Conservation (phyloP, 148 eudicot species). For the Arctostaphylos glauca region DNA sequence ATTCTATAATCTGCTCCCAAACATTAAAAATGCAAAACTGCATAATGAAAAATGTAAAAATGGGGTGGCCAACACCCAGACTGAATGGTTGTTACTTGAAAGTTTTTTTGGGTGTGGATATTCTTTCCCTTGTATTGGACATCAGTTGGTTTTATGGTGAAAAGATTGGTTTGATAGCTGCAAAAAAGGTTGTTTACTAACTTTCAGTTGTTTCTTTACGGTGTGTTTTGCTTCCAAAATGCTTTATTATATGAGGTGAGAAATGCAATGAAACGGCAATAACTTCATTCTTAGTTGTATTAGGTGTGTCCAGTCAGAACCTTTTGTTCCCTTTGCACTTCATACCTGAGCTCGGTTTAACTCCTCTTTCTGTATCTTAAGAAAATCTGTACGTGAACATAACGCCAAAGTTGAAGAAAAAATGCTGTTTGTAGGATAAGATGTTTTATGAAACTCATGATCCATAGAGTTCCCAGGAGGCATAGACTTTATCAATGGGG, state of each 20-base stretch:
- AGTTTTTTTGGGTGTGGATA: background rate
- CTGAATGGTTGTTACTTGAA: background rate
- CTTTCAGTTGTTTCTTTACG: background rate
- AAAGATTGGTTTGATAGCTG: background rate
- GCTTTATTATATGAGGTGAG: background rate
- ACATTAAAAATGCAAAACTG: too few species aligned
- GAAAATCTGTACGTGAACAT: background rate
- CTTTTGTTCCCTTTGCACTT: background rate
- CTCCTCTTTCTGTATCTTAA: background rate
- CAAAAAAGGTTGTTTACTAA: background rate
- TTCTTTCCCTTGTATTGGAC: background rate
- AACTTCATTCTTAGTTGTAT: background rate
- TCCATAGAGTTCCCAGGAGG: background rate
- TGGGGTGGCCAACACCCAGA: background rate
- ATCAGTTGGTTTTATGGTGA: background rate
- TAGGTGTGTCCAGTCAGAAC: background rate
- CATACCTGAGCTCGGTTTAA: background rate
- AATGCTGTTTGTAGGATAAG: background rate
- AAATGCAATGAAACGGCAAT: background rate
- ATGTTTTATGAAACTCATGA: background rate
- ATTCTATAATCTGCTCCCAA: too few species aligned
- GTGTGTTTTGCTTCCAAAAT: background rate
- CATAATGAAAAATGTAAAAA: too few species aligned
- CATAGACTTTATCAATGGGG: background rate
- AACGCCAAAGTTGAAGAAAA: background rate